phyloP scores from a whole-genome alignment of 2,329 filamentous ascomycete species.

The Emmonsia crescens region DNA sequence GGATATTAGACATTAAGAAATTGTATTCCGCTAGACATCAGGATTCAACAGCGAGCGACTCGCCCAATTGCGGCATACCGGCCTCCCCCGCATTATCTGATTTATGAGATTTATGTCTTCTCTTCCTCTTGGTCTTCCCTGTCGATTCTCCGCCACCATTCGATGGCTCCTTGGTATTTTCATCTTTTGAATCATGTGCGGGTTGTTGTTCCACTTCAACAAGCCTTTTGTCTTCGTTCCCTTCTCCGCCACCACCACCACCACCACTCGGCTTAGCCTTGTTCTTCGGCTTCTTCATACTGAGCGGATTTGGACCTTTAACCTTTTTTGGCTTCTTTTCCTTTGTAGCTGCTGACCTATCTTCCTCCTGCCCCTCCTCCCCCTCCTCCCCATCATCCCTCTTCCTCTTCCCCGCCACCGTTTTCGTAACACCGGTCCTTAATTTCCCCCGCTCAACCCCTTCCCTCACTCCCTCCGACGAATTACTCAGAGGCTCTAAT shows the following conservation, averaged over 20 bases:
- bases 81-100: conserved; percentile 2
- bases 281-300: conserved; percentile 38
- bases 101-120: conserved; percentile 13
- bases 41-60: conserved; percentile 7
- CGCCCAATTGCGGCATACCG: background rate
- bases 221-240: conserved; percentile 8
- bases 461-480: conserved; percentile 33
- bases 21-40: conserved; percentile 1
- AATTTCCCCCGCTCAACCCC: conserved; percentile 39
- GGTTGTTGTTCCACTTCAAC: conserved; percentile 1
- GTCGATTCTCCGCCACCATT: conserved; percentile 3
- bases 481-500: conserved; percentile 37
- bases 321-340: conserved; percentile 30
- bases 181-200: background rate
- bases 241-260: conserved; percentile 14
- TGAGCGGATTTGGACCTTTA: conserved; percentile 39
- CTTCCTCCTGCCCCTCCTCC: conserved; percentile 14
- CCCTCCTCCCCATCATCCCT: conserved; percentile 17
- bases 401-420: conserved; percentile 25
- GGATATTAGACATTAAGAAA: background rate
- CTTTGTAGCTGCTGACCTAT: conserved; percentile 1
- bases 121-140: conserved; percentile 15
- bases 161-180: background rate
- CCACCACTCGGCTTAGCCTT: conserved; percentile 12
- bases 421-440: conserved; percentile 29